phyloP scores from a whole-genome alignment of 2,329 filamentous ascomycete genomes.

The Aureobasidium sp. region DNA sequence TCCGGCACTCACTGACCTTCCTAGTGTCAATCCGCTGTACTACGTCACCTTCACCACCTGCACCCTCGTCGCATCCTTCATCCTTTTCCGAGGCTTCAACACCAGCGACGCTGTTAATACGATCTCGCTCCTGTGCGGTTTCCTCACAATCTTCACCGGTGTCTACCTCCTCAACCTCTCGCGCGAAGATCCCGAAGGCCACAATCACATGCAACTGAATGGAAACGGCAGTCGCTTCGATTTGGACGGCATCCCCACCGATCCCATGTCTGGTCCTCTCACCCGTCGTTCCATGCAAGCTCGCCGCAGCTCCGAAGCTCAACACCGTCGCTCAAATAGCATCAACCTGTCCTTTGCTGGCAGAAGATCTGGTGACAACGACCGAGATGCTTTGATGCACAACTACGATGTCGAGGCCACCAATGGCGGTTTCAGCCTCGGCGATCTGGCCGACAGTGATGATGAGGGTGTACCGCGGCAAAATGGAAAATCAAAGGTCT shows the following conservation, averaged over 20 bases:
- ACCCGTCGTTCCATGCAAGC: conserved; percentile 92
- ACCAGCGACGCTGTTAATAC: conserved; percentile 88
- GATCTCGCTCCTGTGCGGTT: conserved; percentile 83
- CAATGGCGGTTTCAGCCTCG: conserved; percentile 53
- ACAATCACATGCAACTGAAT: conserved; percentile 43
- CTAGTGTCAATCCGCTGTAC: conserved; percentile 87
- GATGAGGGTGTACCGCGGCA: conserved; percentile 4
- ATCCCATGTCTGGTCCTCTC: conserved; percentile 80
- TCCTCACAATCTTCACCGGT: conserved; percentile 88
- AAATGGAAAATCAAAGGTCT: conserved; percentile 3
- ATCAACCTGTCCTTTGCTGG: conserved; percentile 23
- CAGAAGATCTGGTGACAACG: conserved; percentile 35
- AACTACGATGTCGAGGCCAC: conserved; percentile 80
- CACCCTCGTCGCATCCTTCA: conserved; percentile 89
- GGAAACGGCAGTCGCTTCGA: conserved; percentile 37
- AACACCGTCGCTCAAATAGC: conserved; percentile 49
- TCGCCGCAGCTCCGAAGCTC: conserved; percentile 51
- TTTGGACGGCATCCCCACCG: conserved; percentile 77
- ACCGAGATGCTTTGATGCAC: conserved; percentile 76
- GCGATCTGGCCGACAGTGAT: conserved; percentile 58
- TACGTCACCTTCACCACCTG: conserved; percentile 97
- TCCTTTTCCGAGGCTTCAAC: conserved; percentile 93
- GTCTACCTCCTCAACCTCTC: conserved; percentile 97
- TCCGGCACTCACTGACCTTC: not conserved
- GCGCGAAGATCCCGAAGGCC: conserved; percentile 77